phyloP scores from a whole-genome alignment of 331 rosid species.

The Saraca asoca region DNA sequence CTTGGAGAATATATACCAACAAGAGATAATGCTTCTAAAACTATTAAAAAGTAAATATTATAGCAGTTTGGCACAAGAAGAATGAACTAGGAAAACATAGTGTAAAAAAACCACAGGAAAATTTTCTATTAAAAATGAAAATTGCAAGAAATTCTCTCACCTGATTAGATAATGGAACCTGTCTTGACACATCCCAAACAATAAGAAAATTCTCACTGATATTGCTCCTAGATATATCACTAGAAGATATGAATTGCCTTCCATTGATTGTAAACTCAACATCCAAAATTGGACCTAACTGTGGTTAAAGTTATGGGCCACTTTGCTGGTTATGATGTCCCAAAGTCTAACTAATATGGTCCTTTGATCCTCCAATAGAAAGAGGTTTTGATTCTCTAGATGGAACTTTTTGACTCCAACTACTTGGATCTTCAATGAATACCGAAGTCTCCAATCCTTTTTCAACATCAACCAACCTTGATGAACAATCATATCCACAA shows the following conservation, averaged over 20 bases:
- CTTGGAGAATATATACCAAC: neutral
- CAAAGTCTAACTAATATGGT: constrained; percentile 68
- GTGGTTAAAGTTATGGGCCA: constrained; percentile 54
- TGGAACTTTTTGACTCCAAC: constrained; percentile 75
- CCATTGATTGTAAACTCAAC: constrained; percentile 65
- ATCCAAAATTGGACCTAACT: constrained; percentile 83
- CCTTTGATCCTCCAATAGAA: constrained; percentile 81
- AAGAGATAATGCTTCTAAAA: neutral
- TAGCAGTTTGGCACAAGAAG: constrained; percentile 7
- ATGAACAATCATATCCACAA: constrained; percentile 78
- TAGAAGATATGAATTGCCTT: constrained; percentile 74
- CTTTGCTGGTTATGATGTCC: constrained; percentile 73
- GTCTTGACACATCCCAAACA: constrained; percentile 83
- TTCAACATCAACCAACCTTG: constrained; percentile 79
- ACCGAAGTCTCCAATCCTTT: constrained; percentile 71
- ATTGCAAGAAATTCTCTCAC: constrained; percentile 38
- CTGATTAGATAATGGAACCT: constrained; percentile 87
- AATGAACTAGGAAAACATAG: constrained; percentile 4
- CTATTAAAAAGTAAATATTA: constrained; percentile 16
- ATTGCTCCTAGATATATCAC: constrained; percentile 72
- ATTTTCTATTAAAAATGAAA: neutral
- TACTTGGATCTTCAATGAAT: constrained; percentile 67
- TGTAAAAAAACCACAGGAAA: constrained; percentile 10
- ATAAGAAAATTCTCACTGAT: constrained; percentile 74
- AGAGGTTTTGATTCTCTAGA: constrained; percentile 62